Evolutionary conservation across 164 flowering plant genomes (phyloP).

Genomic region (Sedum album): DNA sequence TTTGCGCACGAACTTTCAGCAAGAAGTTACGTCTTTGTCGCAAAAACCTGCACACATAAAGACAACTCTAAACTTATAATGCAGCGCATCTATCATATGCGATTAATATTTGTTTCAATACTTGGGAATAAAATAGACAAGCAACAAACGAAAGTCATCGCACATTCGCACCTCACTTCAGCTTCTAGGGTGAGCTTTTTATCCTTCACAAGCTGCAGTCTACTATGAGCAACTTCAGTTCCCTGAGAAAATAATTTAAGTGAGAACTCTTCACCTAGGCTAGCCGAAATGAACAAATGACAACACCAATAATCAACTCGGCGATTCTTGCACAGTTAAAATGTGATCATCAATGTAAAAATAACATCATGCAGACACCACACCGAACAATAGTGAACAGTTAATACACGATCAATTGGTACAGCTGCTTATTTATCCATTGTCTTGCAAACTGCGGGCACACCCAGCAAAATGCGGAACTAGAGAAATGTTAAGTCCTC

Average conservation of each 20-base stretch:
- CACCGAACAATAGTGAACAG: background rate
- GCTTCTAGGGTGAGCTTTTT: constrained; percentile 41
- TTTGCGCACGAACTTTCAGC: constrained; percentile 18
- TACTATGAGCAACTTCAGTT: constrained; percentile 33
- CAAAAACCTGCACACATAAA: constrained; percentile 71
- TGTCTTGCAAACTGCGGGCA: too few relatives aligned
- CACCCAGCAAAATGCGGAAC: too few relatives aligned
- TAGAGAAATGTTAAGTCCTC: background rate
- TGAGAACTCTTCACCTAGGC: background rate
- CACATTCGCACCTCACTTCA: constrained; percentile 79
- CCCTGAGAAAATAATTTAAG: constrained; percentile 35
- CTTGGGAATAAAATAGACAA: background rate
- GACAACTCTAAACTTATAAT: too few relatives aligned
- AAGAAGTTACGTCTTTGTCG: constrained; percentile 40
- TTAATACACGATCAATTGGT: background rate
- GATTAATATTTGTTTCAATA: background rate
- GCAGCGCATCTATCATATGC: background rate
- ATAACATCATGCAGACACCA: background rate
- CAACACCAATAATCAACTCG: background rate
- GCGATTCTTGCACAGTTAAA: background rate
- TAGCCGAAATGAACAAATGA: background rate
- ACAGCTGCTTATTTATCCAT: too few relatives aligned
- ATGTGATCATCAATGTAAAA: background rate
- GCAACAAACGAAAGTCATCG: background rate
- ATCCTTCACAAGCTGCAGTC: constrained; percentile 32